Conservation (phyloP, 768 basidiomycete species). For the Russula sp. region DNA sequence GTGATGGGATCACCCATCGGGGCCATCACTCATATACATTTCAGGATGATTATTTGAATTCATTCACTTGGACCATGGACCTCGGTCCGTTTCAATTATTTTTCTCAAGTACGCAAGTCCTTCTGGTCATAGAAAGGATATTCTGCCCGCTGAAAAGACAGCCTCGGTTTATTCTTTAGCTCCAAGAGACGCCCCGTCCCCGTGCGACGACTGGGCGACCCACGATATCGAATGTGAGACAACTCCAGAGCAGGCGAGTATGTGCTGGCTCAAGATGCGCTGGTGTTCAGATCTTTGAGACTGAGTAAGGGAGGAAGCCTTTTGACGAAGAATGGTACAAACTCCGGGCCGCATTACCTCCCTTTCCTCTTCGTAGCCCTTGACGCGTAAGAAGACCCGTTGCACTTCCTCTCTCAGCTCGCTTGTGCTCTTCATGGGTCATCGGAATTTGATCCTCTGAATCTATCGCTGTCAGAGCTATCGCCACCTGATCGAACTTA, state of each 20-base stretch:
- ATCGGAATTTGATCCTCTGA: neutral
- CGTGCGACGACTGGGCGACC: neutral
- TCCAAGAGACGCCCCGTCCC: neutral
- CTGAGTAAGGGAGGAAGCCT: too few relatives aligned
- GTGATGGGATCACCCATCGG: neutral
- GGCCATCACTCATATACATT: neutral
- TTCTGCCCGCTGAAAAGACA: neutral
- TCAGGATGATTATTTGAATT: neutral
- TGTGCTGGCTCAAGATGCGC: too few relatives aligned
- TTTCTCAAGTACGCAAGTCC: too few relatives aligned
- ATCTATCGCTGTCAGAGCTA: neutral
- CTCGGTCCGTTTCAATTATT: too few relatives aligned
- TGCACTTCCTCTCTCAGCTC: neutral
- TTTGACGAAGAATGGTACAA: neutral
- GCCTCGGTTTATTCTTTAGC: neutral
- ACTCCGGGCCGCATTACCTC: neutral
- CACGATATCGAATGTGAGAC: neutral
- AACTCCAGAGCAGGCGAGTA: neutral
- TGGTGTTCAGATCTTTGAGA: too few relatives aligned
- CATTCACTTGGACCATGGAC: neutral
- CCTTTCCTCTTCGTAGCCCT: neutral
- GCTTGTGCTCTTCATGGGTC: neutral
- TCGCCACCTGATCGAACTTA: neutral
- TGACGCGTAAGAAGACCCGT: too few relatives aligned
- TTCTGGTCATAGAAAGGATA: too few relatives aligned